Percentiles rank a stretch among this genome's conserved stretches.
phyloP scores from a whole-genome alignment of 2,329 filamentous ascomycete genomes.

The Pleomassaria siparia region DNA sequence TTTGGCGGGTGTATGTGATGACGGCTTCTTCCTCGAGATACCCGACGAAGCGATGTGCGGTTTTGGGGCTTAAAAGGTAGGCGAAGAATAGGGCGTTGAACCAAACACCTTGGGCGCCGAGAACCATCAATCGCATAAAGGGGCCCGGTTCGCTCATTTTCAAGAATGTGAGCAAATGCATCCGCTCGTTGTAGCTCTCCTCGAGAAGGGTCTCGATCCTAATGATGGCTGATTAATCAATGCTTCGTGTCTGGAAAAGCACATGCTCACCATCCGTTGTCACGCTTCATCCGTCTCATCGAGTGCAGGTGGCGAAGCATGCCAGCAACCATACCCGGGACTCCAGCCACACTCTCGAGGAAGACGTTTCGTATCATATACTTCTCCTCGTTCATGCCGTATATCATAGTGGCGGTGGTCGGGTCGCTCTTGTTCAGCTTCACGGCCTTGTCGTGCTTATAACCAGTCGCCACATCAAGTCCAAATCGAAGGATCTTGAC shows the following conservation, averaged over 20 bases:
- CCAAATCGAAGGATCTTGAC: slow-evolving; percentile 76
- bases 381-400: slow-evolving; percentile 76
- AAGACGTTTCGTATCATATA: slow-evolving; percentile 92
- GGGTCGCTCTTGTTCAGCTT: slow-evolving; percentile 40
- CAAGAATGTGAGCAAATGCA: slow-evolving; percentile 91
- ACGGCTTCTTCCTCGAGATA: slow-evolving; percentile 98
- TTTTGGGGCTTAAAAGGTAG: slow-evolving; percentile 83
- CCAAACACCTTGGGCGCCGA: slow-evolving; percentile 92
- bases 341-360: slow-evolving; percentile 89
- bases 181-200: slow-evolving; percentile 89
- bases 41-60: slow-evolving; percentile 92
- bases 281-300: slow-evolving; percentile 80
- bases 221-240: slow-evolving; percentile 11
- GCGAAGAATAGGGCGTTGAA: slow-evolving; percentile 87
- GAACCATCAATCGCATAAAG: slow-evolving; percentile 91
- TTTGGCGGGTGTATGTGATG: slow-evolving; percentile 87
- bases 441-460: slow-evolving; percentile 66
- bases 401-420: slow-evolving; percentile 62
- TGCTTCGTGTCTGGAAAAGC: not conserved
- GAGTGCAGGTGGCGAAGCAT: slow-evolving; percentile 89
- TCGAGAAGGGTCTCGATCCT: slow-evolving; percentile 91
- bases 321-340: slow-evolving; percentile 94
- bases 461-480: slow-evolving; percentile 44
- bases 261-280: slow-evolving; percentile 74
- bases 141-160: slow-evolving; percentile 83